phyloP scores from a whole-genome alignment of 73 alveolate species.

The Tetrahymena thermophila region DNA sequence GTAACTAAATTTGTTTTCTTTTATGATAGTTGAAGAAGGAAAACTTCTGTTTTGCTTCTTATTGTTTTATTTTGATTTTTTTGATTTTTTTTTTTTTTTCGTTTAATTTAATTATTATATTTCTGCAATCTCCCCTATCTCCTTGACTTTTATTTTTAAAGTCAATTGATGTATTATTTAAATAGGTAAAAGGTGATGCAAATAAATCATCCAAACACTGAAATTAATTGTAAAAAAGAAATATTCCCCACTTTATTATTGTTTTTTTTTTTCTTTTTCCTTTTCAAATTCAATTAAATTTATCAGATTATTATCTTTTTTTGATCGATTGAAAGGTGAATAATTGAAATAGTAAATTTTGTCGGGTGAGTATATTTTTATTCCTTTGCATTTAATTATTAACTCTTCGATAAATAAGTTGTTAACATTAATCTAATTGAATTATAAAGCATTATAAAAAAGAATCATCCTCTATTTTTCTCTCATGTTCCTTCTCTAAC shows the following conservation, averaged over 20 bases:
- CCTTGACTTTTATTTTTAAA: not conserved
- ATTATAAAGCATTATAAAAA: not conserved
- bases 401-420: not conserved
- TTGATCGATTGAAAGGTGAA: not conserved
- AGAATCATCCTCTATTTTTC: not conserved
- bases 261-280: not conserved
- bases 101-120: not conserved
- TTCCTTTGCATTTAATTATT: not conserved
- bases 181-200: not conserved
- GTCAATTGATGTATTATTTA: not conserved
- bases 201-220: not conserved
- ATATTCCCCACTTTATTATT: not conserved
- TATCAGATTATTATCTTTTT: not conserved
- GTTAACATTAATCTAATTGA: not conserved
- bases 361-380: not conserved
- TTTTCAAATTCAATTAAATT: not conserved
- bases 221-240: not conserved
- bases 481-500: not conserved
- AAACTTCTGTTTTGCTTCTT: not conserved
- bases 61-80: not conserved
- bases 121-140: not conserved
- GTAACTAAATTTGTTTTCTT: not conserved
- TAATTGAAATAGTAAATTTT: not conserved
- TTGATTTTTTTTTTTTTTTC: not conserved
- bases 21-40: not conserved